Base-by-base conservation (phyloP, 2,329 filamentous ascomycete genomes). In the Phialophora tarda region DNA sequence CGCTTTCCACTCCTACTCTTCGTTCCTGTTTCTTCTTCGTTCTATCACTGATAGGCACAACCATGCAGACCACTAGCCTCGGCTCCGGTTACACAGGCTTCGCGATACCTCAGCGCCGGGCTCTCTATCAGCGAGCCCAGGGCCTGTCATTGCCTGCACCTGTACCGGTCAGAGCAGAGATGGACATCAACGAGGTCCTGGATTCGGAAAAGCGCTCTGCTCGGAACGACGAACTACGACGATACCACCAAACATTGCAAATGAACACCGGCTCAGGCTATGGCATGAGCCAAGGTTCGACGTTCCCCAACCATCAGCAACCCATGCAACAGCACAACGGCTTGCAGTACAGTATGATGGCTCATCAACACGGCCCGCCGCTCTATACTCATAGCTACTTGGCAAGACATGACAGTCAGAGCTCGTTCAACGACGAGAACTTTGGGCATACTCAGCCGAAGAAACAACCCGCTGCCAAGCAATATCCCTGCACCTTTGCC, bases 401-500 rank as follows among this genome's bases (percentile, higher is more conserved):
- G 34, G 63, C 69, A 14, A 59, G 68, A 56, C 65, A 68, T n/a
- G 63, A 70, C 34, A 68, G 34, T 54, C 68, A 67, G n/a, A 59
- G 41, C 48, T 50, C 61, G n/a, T 74, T 82, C 57, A 81, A 81
- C 72, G 81, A 75, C 74, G 77, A 74, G 71, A 78, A 74, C 68
- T 74, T 69, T 74, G 78, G 77, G 71, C 77, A 78, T 72, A 75
- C 78, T 60, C 79, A 82, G 79, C 73, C 75, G n/a, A 75, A 74
- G 48, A 71, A 68, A 75, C 81, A 77, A 76, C 83, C 72, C 38
- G 82, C 85, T 32, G 84, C 86, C 11, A 91, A 97, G 80, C 89
- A 91, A 1, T 97, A 95, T 75, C 48, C 48, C 24, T 51, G 48
- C 41, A 89, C 92, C 24, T 99, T 95, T 81, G 91, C 88, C 70